These are phyloP conservation scores for Cryptosporidium ubiquitum DNA, from an alignment of 169 alveolate genomes.

Conservation along the genomic window DNA sequence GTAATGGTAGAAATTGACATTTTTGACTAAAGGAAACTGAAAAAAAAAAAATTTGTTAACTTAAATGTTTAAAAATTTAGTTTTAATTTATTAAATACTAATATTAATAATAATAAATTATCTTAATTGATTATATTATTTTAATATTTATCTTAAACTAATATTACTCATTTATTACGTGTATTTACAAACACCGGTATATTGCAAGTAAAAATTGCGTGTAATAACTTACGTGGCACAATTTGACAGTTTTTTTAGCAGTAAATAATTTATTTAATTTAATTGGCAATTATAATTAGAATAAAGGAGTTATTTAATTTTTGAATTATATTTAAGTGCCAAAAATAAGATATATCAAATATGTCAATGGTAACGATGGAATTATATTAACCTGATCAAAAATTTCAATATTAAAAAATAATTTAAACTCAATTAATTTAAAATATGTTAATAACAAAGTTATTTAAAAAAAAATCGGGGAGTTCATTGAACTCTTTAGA, in stretches of 20 bases:
- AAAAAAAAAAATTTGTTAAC: neutral
- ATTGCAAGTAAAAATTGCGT: neutral
- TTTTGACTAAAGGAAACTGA: neutral
- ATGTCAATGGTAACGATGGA: neutral
- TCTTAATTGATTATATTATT: no score
- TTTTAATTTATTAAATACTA: no score
- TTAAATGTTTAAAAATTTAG: no score
- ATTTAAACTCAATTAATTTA: neutral
- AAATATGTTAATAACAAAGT: slow-evolving; percentile 21
- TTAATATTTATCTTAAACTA: no score
- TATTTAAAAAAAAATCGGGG: slow-evolving; percentile 9
- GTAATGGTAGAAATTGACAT: slow-evolving; percentile 18
- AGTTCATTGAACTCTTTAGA: neutral
- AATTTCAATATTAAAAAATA: neutral
- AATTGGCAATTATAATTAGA: no score
- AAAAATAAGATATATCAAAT: no score
- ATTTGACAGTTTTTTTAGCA: neutral
- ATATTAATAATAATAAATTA: no score
- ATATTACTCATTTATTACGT: neutral
- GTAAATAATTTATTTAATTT: neutral
- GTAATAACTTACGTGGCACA: neutral
- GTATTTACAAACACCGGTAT: slow-evolving; percentile 10
- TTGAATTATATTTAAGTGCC: no score
- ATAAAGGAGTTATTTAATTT: no score
- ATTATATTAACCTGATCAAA: no score